phyloP scores from a whole-genome alignment of 805 yeast genomes.

The Starmerella etchellsii region DNA sequence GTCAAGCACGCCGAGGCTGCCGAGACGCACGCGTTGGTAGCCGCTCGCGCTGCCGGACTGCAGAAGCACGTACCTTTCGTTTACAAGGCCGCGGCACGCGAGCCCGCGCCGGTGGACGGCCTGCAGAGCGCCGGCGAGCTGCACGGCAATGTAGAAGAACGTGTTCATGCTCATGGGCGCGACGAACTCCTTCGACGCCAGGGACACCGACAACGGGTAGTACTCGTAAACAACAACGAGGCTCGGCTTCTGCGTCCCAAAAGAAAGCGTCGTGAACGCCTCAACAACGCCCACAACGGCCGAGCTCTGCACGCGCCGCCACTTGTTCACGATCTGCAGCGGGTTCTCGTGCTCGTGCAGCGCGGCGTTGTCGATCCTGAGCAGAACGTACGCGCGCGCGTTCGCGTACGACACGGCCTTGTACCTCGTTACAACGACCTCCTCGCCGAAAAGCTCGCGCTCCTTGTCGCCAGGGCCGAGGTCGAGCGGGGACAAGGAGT shows the following conservation, averaged over 20 bases:
- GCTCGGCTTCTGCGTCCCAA: slow-evolving; percentile 25
- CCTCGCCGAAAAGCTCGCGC: slow-evolving; percentile 21
- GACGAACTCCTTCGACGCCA: slow-evolving; percentile 44
- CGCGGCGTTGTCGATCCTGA: slow-evolving; percentile 52
- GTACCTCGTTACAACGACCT: slow-evolving; percentile 35
- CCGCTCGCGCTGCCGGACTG: slow-evolving; percentile 27
- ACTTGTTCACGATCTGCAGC: slow-evolving; percentile 47
- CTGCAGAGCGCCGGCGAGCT: slow-evolving; percentile 56
- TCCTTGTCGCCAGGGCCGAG: slow-evolving; percentile 16
- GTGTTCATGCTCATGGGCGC: slow-evolving; percentile 27
- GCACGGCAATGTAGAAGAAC: slow-evolving; percentile 42
- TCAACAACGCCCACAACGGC: slow-evolving; percentile 59
- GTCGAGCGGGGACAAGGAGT: slow-evolving; percentile 75
- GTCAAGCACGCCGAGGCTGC: slow-evolving; percentile 61
- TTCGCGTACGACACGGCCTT: slow-evolving; percentile 69
- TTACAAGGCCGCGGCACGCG: slow-evolving; percentile 41
- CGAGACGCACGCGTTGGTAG: slow-evolving; percentile 55
- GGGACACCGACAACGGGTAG: slow-evolving; percentile 61
- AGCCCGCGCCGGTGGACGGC: slow-evolving; percentile 53
- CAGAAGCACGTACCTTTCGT: slow-evolving; percentile 56
- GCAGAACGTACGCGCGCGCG: slow-evolving; percentile 63
- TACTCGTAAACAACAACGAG: slow-evolving; percentile 73
- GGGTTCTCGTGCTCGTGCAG: slow-evolving; percentile 39
- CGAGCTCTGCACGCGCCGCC: slow-evolving; percentile 45
- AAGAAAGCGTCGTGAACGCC: slow-evolving; percentile 75